Evolutionary conservation across 2,329 filamentous ascomycete species (phyloP).

Genomic region (Claviceps capensis): DNA sequence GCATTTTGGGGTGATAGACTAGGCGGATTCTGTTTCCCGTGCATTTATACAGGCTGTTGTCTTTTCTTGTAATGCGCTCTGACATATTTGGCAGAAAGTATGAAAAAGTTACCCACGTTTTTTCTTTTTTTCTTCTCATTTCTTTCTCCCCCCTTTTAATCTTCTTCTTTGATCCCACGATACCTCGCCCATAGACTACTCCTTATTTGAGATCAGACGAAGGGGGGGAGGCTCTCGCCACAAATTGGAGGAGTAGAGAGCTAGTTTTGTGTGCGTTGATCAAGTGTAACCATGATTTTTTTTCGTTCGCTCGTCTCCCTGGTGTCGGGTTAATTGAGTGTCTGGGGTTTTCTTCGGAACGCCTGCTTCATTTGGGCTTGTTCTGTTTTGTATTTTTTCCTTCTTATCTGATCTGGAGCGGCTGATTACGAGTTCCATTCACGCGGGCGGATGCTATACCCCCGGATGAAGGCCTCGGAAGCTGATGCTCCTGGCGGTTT

Average conservation of each 20-base stretch:
- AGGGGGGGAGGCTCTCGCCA: conserved; percentile 14
- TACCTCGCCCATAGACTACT: conserved; percentile 34
- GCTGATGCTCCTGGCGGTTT: neutral
- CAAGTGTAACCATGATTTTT: conserved; percentile 3
- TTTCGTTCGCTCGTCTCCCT: neutral
- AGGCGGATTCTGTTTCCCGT: conserved; percentile 29
- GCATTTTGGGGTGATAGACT: conserved; percentile 39
- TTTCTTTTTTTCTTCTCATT: conserved; percentile 7
- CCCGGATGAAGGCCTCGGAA: neutral
- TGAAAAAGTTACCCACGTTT: conserved; percentile 32
- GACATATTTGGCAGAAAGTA: conserved; percentile 26
- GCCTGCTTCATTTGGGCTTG: neutral
- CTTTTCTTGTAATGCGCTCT: conserved; percentile 3
- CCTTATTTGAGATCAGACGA: conserved; percentile 15
- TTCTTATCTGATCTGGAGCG: neutral
- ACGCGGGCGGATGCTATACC: neutral
- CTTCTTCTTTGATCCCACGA: conserved; percentile 25
- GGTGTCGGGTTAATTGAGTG: conserved; percentile 1
- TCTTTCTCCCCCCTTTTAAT: neutral
- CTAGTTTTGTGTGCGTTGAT: conserved; percentile 1
- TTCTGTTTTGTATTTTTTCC: neutral
- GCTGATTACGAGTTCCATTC: too few relatives aligned
- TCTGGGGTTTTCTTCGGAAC: neutral
- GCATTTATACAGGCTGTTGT: conserved; percentile 33
- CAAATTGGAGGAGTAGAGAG: conserved; percentile 13